Conservation (phyloP, 805 yeast genomes). For the Cyberlindnera maclurae region DNA sequence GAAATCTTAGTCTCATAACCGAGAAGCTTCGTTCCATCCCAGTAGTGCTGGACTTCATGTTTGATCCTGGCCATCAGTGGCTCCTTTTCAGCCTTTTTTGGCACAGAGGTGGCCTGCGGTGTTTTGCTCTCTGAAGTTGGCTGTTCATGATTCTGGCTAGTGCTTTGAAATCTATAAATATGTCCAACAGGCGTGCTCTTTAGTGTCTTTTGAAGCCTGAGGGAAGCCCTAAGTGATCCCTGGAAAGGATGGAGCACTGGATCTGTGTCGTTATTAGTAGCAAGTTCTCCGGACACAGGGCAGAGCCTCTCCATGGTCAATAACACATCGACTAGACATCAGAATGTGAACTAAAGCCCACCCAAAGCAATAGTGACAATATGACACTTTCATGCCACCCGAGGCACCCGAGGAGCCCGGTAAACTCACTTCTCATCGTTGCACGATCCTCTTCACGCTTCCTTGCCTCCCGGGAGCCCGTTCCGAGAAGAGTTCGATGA, state of each 20-base stretch:
- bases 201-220: no score
- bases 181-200: no score
- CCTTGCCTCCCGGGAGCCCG: not conserved
- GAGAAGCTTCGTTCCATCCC: slow-evolving; percentile 92
- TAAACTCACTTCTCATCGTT: no score
- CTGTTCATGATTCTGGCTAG: not conserved
- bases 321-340: no score
- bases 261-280: not conserved
- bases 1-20: slow-evolving; percentile 88
- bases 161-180: not conserved
- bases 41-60: slow-evolving; percentile 84
- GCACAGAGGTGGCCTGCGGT: not conserved
- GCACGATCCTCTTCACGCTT: not conserved
- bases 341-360: no score
- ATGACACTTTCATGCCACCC: no score
- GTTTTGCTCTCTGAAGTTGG: not conserved
- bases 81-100: slow-evolving; percentile 32
- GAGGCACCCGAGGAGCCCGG: no score
- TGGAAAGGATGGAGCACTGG: not conserved
- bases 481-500: no score
- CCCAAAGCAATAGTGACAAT: no score
- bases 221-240: not conserved
- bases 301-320: no score
- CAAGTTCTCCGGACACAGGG: no score
- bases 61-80: slow-evolving; percentile 79